Percentiles rank a stretch among this genome's conserved stretches.
Evolutionary conservation across 176 grass and related monocot species (phyloP).

Genomic region (Oryza glaberrima): DNA sequence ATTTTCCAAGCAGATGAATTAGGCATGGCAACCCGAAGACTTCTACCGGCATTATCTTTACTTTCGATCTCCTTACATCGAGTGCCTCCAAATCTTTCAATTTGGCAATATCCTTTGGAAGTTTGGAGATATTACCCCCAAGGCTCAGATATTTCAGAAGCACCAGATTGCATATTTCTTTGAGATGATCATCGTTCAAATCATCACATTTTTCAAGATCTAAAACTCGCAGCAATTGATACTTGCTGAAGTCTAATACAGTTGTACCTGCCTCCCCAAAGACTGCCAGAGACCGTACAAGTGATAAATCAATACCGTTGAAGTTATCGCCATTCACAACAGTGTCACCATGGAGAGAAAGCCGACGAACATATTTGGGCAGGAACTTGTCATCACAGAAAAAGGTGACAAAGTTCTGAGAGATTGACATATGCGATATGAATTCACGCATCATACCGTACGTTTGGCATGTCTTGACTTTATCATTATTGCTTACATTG

Average conservation of each 20-base stretch:
- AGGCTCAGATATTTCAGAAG: slow-evolving; percentile 27
- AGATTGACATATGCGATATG: slow-evolving; percentile 8
- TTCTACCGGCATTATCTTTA: slow-evolving; percentile 19
- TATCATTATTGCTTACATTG: background rate
- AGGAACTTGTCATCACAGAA: background rate
- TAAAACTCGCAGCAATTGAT: background rate
- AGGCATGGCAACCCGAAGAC: slow-evolving; percentile 16
- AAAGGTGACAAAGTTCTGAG: slow-evolving; percentile 1
- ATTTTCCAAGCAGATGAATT: slow-evolving; percentile 35
- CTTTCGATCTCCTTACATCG: background rate
- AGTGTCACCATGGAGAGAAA: background rate
- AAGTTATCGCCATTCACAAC: background rate
- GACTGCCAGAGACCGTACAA: slow-evolving; percentile 14
- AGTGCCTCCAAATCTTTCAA: background rate
- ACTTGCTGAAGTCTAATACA: slow-evolving; percentile 8
- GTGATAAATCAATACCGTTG: background rate
- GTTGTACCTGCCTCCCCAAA: background rate
- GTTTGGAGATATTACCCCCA: background rate
- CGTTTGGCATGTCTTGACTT: slow-evolving; percentile 20
- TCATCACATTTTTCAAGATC: slow-evolving; percentile 36
- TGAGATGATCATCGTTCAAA: background rate
- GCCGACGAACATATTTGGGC: slow-evolving; percentile 1
- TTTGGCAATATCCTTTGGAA: slow-evolving; percentile 22
- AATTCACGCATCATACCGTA: slow-evolving; percentile 22
- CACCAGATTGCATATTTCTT: slow-evolving; percentile 1